Evolutionary conservation across 306 rosid genomes (phyloP).

Genomic region (Astragalus membranaceus): DNA sequence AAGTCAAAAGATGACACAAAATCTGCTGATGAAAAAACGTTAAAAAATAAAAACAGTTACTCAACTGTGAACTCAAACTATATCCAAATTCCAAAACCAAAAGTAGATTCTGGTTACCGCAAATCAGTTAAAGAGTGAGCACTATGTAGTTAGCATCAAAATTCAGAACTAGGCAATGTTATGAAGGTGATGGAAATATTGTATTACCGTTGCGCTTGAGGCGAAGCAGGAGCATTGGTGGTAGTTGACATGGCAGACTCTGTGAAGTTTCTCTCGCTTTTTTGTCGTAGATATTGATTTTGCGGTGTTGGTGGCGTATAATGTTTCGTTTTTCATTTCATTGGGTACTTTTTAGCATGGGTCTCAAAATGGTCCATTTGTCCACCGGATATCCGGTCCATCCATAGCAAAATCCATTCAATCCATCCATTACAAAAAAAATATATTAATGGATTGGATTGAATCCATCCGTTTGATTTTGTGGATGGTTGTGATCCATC

Average conservation of each 20-base stretch:
- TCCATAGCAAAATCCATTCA: too few species aligned
- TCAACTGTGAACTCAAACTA: background rate
- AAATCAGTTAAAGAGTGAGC: background rate
- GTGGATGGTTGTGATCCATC: too few species aligned
- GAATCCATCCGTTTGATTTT: too few species aligned
- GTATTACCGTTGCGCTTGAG: conserved; percentile 29
- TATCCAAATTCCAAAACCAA: background rate
- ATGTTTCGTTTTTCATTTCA: background rate
- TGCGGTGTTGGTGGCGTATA: background rate
- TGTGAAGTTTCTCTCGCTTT: background rate
- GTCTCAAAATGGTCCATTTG: too few species aligned
- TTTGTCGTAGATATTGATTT: background rate
- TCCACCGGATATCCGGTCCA: too few species aligned
- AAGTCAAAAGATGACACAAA: background rate
- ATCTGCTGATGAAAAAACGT: background rate
- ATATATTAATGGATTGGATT: too few species aligned
- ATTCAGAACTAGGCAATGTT: background rate
- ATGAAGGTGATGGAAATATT: background rate
- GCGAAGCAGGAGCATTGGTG: background rate
- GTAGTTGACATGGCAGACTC: conserved; percentile 16
- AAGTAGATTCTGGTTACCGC: background rate
- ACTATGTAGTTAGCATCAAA: background rate
- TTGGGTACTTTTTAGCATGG: background rate
- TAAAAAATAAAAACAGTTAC: background rate
- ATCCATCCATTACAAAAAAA: too few species aligned